phyloP scores from a whole-genome alignment of 2,329 filamentous ascomycete genomes.

The Pseudocercospora fijiensis region DNA sequence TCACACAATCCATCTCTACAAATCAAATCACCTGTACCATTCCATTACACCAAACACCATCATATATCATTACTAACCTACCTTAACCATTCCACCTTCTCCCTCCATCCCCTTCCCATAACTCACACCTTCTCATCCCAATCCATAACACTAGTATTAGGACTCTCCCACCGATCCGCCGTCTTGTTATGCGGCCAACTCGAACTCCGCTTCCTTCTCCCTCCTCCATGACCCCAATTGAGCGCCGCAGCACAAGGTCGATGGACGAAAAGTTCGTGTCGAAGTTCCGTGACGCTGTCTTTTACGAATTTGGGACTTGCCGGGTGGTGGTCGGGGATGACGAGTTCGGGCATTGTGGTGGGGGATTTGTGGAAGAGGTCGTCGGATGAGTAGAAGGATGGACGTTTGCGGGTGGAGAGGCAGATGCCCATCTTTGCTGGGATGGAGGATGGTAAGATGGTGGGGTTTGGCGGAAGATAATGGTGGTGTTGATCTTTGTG shows the following conservation, averaged over 20 bases:
- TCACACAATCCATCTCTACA: too few species aligned
- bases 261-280: background rate
- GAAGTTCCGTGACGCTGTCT: background rate
- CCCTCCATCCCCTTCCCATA: too few species aligned
- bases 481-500: background rate
- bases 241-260: background rate
- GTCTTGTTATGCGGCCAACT: background rate
- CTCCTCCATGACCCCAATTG: background rate
- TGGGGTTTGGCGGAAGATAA: background rate
- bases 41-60: background rate
- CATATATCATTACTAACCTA: background rate
- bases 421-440: background rate
- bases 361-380: constrained; percentile 1
- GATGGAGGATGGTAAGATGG: too few species aligned
- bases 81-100: too few species aligned
- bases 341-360: background rate
- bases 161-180: background rate
- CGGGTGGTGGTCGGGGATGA: background rate
- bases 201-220: background rate
- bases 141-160: background rate
- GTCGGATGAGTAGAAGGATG: background rate
- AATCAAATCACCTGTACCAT: too few species aligned
- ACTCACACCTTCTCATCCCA: background rate
- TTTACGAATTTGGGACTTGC: background rate
- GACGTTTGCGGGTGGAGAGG: background rate